Evolutionary conservation across 257 asterid genomes (phyloP).

Genomic region (Solanum chmielewskii): DNA sequence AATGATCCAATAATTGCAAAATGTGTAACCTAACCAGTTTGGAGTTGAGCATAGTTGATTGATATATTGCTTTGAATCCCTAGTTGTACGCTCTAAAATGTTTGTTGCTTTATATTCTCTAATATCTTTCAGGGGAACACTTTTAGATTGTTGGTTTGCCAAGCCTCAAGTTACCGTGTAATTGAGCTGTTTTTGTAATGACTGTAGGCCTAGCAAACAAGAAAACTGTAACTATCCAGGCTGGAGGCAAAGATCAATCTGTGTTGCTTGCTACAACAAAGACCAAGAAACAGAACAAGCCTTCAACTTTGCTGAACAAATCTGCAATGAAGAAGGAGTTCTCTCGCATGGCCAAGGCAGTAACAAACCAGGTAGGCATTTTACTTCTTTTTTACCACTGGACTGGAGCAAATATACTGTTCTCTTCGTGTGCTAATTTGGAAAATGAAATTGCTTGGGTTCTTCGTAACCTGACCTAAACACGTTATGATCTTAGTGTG

Average conservation of each 20-base stretch:
- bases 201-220: conserved; percentile 74
- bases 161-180: background rate
- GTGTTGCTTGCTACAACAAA: conserved; percentile 76
- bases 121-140: no score
- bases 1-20: background rate
- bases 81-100: background rate
- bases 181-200: background rate
- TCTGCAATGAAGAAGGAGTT: conserved; percentile 81
- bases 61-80: background rate
- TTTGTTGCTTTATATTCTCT: background rate
- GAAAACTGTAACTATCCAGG: conserved; percentile 84
- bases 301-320: conserved; percentile 46
- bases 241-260: conserved; percentile 60
- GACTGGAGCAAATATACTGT: background rate
- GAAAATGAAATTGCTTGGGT: background rate
- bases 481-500: background rate
- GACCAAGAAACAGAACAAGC: conserved; percentile 86
- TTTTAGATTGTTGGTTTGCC: background rate
- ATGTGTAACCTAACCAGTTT: background rate
- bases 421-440: background rate
- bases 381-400: background rate
- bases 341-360: conserved; percentile 87
- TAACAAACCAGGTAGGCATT: conserved; percentile 60
- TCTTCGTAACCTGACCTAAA: background rate
- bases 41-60: background rate